Base-by-base conservation (phyloP, 176 grass and related monocot genomes). In the Neostapfia colusana region DNA sequence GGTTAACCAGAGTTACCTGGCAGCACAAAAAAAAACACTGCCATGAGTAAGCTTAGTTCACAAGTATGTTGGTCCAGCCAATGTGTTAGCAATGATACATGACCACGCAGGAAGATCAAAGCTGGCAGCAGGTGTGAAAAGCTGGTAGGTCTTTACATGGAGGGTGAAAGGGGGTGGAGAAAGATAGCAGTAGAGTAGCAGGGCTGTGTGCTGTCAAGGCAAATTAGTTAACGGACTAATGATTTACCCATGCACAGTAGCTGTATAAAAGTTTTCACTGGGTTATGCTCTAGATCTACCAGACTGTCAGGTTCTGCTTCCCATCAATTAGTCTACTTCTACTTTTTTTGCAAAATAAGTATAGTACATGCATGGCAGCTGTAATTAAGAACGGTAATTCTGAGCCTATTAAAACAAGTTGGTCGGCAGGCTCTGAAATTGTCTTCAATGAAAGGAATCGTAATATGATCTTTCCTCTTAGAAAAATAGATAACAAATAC, bases 61-160 rank as follows among this genome's bases (percentile, higher is more conserved):
- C 79, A 87, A 77, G 59, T 67, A 72, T 82, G 79, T 42, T 50
- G 46, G 49, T 48, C 28, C 66, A 78, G 31, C 79, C 34, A 59
- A 64, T 76, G 65, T 57, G 51, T 69, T 54, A n/a, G 79, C 60
- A 82, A 87, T 82, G 49, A 87, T 82, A 18, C 79, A 51, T 40
- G 39, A 5, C 58, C 74, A 67, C 78, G 85, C 79, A 72, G 59
- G 41, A 40, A 67, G 40, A 48, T 50, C 68, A 87, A 83, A 78
- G 74, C 72, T 81, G 56, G 17, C 18, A 48, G 24, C n/a, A 57
- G 39, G 35, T 67, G 48, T 82, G 59, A 82, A 82, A 82, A 87
- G 85, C 50, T 78, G 67, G 18, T 61, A 79, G 67, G 67, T 78
- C 82, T 87, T 87, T 73, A 67, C 74, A 83, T 66, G 49, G 50